Evolutionary conservation across 108 stramenopile genomes (phyloP).

Genomic region (Skeletonema marinoi): DNA sequence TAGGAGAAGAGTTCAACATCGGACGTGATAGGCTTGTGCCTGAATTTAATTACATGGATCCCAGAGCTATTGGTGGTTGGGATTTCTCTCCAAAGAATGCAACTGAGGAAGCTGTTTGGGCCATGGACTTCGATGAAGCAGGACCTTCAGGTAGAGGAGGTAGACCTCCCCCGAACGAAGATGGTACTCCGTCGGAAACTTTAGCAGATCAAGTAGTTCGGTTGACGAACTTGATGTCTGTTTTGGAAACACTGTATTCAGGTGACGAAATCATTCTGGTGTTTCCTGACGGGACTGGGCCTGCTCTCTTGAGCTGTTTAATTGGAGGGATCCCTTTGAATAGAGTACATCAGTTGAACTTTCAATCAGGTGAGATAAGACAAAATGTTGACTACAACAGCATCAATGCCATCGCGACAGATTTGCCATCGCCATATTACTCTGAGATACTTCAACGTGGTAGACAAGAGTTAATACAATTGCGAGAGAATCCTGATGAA

Average conservation of each 20-base stretch:
- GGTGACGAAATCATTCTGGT: conserved; percentile 78
- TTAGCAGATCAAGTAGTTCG: conserved; percentile 72
- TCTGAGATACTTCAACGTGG: conserved; percentile 29
- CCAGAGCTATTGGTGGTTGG: conserved; percentile 76
- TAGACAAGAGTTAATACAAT: conserved; percentile 10
- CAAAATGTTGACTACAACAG: conserved; percentile 49
- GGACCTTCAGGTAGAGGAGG: conserved; percentile 60
- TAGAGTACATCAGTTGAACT: conserved; percentile 74
- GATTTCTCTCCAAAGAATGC: conserved; percentile 52
- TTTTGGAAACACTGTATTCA: conserved; percentile 75
- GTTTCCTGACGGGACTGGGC: conserved; percentile 81
- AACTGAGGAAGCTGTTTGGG: conserved; percentile 70
- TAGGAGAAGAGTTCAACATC: conserved; percentile 61
- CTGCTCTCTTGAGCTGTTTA: conserved; percentile 72
- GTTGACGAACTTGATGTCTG: conserved; percentile 68
- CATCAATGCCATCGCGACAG: conserved; percentile 23
- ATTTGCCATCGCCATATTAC: conserved; percentile 23
- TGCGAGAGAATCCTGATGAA: conserved; percentile 36
- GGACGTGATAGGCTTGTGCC: conserved; percentile 80
- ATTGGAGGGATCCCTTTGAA: conserved; percentile 78
- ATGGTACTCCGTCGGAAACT: conserved; percentile 83
- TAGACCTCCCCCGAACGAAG: conserved; percentile 74
- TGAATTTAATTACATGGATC: conserved; percentile 86
- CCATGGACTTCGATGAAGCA: conserved; percentile 71
- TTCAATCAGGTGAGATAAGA: conserved; percentile 65